Evolutionary conservation across 2,329 filamentous ascomycete species (phyloP).

Genomic region (Fusarium avenaceum): DNA sequence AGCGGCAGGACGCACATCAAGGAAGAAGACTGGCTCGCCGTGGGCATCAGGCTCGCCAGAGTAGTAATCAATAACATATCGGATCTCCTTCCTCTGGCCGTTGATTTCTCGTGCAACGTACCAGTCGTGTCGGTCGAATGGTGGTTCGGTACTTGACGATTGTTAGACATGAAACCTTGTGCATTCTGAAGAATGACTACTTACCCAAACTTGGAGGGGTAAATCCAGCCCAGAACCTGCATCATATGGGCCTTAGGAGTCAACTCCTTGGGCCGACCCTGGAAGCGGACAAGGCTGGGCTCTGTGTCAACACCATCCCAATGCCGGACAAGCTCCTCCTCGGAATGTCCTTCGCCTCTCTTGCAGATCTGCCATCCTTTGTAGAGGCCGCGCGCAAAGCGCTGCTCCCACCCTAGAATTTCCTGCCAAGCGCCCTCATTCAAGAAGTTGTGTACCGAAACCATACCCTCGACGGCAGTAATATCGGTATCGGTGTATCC

Average conservation of each 20-base stretch:
- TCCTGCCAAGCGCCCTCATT: conserved; percentile 98
- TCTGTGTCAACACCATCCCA: conserved; percentile 67
- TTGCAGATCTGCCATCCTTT: conserved; percentile 81
- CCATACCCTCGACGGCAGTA: conserved; percentile 96
- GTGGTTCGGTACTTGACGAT: conserved; percentile 75
- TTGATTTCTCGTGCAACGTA: conserved; percentile 81
- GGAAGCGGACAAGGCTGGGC: conserved; percentile 86
- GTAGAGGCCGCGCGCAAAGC: conserved; percentile 80
- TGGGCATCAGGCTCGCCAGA: conserved; percentile 83
- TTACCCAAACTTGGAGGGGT: conserved; percentile 83
- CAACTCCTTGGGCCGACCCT: conserved; percentile 87
- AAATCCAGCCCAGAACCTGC: conserved; percentile 82
- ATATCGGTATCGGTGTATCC: conserved; percentile 95
- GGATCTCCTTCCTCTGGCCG: conserved; percentile 79
- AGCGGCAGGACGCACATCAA: conserved; percentile 92
- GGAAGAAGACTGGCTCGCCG: conserved; percentile 93
- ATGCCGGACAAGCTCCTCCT: conserved; percentile 62
- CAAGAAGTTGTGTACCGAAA: conserved; percentile 96
- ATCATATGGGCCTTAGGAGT: conserved; percentile 92
- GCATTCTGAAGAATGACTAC: conserved; percentile 49
- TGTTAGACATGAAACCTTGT: conserved; percentile 31
- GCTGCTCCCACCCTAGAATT: conserved; percentile 92
- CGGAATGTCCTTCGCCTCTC: conserved; percentile 76
- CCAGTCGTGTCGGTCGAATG: conserved; percentile 98
- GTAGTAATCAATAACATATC: conserved; percentile 99